Evolutionary conservation across 306 rosid genomes (phyloP), one percentile per base, ranked within the genome.

Genomic region (Quercus rubra): DNA sequence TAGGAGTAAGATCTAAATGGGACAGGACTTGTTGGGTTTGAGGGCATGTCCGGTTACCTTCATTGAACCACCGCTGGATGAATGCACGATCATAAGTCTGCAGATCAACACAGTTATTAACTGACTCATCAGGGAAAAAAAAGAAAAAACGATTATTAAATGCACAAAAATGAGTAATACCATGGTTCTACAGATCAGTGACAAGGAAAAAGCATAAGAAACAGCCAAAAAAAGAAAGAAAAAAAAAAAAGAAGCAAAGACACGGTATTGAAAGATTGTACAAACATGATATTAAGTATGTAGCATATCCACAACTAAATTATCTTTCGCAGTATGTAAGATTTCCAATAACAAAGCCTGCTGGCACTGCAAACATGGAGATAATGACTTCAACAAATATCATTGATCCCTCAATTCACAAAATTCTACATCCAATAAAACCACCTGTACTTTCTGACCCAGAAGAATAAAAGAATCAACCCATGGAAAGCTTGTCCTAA

Each of bases 11-110:
- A 63, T 78, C 61, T 3, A 87, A 41, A 52, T 89, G 92, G 49
- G 86, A 59, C 19, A 93, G 89, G 23, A 90, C 90, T 82, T 89
- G 91, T 76, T 86, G 89, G 17, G 97, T 91, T 80, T 77, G 88
- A 69, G 98, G 98, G 54, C 98, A 93, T 56, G 90, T 89, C 71
- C 75, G 58, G 84, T 85, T 83, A 55, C 93, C 97, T 81, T 93
- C 93, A 56, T 83, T 82, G 82, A 93, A 81, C 98, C 93, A 91
- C 85, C 93, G 83, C 75, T 90, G 84, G 74, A 92, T 89, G 57
- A 79, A 91, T 38, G 89, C 78, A 68, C 94, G 76, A 74, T 93
- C 97, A 79, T 87, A 93, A 55, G 98, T 92, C 97, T 93, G 90
- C 83, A 80, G 41, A 70, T 23, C 11, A 73, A 43, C 35, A 73